Evolutionary conservation across 257 asterid genomes (phyloP).

Genomic region (Rhazya stricta): DNA sequence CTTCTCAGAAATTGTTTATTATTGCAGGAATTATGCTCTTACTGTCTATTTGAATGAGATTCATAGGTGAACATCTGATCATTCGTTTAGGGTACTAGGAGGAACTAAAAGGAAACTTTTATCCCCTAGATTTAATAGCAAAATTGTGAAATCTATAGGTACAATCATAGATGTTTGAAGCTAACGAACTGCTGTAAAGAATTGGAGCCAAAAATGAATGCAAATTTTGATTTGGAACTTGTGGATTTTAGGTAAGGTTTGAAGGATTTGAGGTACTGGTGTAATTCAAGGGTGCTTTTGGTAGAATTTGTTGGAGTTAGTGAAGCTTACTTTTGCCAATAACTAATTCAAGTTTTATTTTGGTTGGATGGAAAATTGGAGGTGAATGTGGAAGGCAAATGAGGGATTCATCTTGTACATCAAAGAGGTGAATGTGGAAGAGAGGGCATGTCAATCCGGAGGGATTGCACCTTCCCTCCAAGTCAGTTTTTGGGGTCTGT

Average conservation of each 20-base stretch:
- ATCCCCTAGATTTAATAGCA: neutral
- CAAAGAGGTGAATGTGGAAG: too few species aligned
- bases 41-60: neutral
- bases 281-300: neutral
- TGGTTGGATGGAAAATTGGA: too few species aligned
- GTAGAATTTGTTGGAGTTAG: neutral
- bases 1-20: neutral
- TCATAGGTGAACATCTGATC: neutral
- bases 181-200: neutral
- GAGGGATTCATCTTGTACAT: too few species aligned
- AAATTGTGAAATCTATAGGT: neutral
- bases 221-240: neutral
- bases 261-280: neutral
- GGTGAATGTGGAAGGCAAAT: too few species aligned
- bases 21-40: neutral
- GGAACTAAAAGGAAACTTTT: neutral
- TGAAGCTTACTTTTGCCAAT: neutral
- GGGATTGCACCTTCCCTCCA: too few species aligned
- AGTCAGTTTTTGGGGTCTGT: too few species aligned
- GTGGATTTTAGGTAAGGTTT: neutral
- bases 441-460: too few species aligned
- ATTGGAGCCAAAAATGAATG: neutral
- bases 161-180: neutral
- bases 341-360: too few species aligned
- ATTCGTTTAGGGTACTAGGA: neutral